Conservation (phyloP, 495 filamentous ascomycete genomes). For the Trichoderma parareesei region DNA sequence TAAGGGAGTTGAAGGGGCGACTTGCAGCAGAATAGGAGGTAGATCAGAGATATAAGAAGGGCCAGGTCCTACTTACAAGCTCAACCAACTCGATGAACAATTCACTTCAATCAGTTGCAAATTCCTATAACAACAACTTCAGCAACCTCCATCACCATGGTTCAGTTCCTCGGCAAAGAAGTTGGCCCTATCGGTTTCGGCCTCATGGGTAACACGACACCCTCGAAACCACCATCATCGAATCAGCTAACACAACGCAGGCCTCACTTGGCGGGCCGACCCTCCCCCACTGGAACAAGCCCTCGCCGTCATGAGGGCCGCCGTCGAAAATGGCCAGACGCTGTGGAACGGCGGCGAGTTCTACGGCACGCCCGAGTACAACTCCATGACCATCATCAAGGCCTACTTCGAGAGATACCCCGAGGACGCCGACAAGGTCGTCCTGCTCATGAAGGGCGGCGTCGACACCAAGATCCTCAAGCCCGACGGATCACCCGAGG, state of each 20-base stretch:
- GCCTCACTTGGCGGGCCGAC: conserved; percentile 62
- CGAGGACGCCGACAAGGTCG: conserved; percentile 56
- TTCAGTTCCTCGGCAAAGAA: conserved; percentile 41
- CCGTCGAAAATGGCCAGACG: conserved; percentile 54
- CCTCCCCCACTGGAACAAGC: conserved; percentile 52
- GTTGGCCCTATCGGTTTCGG: conserved; percentile 51
- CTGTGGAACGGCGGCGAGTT: conserved; percentile 80
- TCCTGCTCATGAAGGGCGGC: conserved; percentile 59
- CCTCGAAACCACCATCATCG: background rate
- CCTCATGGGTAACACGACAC: conserved; percentile 40
- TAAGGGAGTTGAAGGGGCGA: background rate
- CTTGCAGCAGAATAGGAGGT: background rate
- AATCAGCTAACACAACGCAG: conserved; percentile 24
- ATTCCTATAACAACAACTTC: no score
- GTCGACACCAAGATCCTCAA: conserved; percentile 23
- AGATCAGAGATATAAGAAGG: background rate
- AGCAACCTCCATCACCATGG: conserved; percentile 27
- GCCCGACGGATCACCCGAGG: conserved; percentile 54
- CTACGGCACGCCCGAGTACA: conserved; percentile 64
- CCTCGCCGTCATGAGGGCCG: conserved; percentile 59
- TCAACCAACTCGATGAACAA: no score
- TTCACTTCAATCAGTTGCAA: no score
- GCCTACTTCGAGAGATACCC: conserved; percentile 61
- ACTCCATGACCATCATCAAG: conserved; percentile 57
- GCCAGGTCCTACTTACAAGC: no score